Evolutionary conservation across 2,329 filamentous ascomycete species (phyloP).

Genomic region (Aspergillus sp.): DNA sequence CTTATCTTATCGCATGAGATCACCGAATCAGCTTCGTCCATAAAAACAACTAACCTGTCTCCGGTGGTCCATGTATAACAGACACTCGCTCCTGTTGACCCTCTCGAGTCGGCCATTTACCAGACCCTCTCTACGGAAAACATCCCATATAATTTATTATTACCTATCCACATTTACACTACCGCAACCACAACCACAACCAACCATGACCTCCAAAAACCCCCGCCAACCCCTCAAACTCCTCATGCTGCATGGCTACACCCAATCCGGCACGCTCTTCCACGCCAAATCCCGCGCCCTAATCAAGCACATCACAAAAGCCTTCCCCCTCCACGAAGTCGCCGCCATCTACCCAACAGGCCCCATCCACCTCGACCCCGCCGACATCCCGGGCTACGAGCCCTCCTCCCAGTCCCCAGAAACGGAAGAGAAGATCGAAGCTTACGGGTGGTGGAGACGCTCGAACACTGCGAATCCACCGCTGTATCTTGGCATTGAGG

Average conservation of each 20-base stretch:
- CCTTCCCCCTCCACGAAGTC: constrained; percentile 57
- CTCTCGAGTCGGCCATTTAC: not conserved
- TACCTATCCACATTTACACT: not conserved
- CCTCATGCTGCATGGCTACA: constrained; percentile 80
- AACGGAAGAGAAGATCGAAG: constrained; percentile 54
- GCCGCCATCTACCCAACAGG: constrained; percentile 63
- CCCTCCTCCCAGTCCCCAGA: constrained; percentile 33
- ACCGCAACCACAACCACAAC: constrained; percentile 1
- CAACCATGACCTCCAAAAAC: not conserved
- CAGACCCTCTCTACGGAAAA: not conserved
- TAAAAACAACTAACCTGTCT: not conserved
- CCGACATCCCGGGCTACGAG: constrained; percentile 64
- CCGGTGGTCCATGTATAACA: not conserved
- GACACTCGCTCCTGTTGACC: not conserved
- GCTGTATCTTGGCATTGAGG: constrained; percentile 62
- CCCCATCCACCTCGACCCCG: constrained; percentile 55
- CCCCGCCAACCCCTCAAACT: constrained; percentile 49
- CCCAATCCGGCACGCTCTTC: constrained; percentile 81
- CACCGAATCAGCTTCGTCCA: not conserved
- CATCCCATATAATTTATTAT: not conserved
- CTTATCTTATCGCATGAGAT: not conserved
- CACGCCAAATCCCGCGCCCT: constrained; percentile 81
- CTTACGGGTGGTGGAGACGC: constrained; percentile 77
- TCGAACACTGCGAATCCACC: constrained; percentile 54
- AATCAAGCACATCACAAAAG: constrained; percentile 70